Evolutionary conservation across 352 stramenopile genomes (phyloP).

Genomic region (Globisporangium iwayamae): DNA sequence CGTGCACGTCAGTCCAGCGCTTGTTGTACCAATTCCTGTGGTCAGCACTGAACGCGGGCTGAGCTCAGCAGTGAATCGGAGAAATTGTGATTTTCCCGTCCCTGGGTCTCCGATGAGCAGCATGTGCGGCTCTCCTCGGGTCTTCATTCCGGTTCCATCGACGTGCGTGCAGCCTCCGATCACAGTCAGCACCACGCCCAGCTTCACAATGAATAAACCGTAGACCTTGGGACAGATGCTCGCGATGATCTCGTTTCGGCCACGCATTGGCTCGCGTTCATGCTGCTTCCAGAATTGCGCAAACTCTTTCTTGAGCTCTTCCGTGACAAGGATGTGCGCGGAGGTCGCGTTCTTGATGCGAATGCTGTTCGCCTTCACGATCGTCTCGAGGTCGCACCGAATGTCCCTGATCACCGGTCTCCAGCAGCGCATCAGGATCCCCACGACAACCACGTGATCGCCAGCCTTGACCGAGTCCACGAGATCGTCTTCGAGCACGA

Average conservation of each 20-base stretch:
- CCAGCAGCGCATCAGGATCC: constrained; percentile 94
- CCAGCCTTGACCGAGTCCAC: constrained; percentile 89
- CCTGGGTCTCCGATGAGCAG: constrained; percentile 78
- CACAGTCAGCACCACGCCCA: constrained; percentile 90
- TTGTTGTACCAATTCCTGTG: constrained; percentile 95
- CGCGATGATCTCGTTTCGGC: constrained; percentile 90
- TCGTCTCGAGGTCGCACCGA: constrained; percentile 89
- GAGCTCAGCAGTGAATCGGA: constrained; percentile 94
- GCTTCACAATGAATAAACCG: constrained; percentile 91
- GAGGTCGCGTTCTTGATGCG: constrained; percentile 62
- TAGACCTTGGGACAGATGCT: constrained; percentile 95
- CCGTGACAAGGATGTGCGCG: constrained; percentile 59
- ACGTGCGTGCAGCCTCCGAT: constrained; percentile 87
- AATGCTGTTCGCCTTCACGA: constrained; percentile 76
- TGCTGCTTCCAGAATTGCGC: constrained; percentile 86
- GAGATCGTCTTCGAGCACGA: constrained; percentile 91
- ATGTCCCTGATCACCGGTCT: constrained; percentile 65
- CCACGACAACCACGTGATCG: constrained; percentile 94
- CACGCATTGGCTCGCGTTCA: constrained; percentile 39
- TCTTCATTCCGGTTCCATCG: constrained; percentile 68
- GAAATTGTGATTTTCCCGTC: constrained; percentile 94
- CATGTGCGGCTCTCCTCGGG: constrained; percentile 83
- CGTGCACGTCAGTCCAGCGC: constrained; percentile 95
- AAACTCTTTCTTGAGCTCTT: constrained; percentile 89
- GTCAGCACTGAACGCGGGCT: constrained; percentile 94